Percentiles rank a stretch among this genome's conserved stretches.
phyloP scores from a whole-genome alignment of 1,139 yeast species.

The Candida glucosophila region DNA sequence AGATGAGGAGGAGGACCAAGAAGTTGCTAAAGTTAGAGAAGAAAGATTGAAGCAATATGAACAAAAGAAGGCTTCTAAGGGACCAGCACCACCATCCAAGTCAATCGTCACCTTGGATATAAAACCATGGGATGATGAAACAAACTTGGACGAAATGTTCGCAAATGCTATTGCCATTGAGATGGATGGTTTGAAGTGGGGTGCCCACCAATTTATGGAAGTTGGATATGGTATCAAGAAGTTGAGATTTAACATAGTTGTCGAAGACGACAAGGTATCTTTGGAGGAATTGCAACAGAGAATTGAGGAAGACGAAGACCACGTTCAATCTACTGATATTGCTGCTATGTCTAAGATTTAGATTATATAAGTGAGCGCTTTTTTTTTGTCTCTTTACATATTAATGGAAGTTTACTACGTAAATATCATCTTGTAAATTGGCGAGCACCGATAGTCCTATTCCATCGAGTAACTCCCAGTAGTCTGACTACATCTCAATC shows the following conservation, averaged over 20 bases:
- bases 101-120: conserved; percentile 93
- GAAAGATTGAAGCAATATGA: conserved; percentile 96
- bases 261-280: conserved; percentile 95
- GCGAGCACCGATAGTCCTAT: no score
- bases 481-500: no score
- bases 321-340: conserved; percentile 96
- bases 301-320: conserved; percentile 96
- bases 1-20: conserved; percentile 93
- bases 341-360: conserved; percentile 98
- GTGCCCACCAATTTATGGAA: conserved; percentile 93
- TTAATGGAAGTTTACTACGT: no score
- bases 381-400: no score
- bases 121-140: conserved; percentile 99
- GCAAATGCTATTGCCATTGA: conserved; percentile 78
- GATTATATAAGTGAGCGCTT: no score
- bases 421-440: no score
- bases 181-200: conserved; percentile 95
- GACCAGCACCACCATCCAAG: conserved; percentile 98
- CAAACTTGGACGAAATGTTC: conserved; percentile 82
- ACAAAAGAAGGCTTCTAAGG: conserved; percentile 94
- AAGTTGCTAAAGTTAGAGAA: conserved; percentile 93
- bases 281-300: conserved; percentile 76
- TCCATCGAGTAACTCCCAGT: no score
- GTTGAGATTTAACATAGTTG: conserved; percentile 96
- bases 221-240: conserved; percentile 99